phyloP scores from a whole-genome alignment of 345 rosid species.

The Lumnitzera racemosa region DNA sequence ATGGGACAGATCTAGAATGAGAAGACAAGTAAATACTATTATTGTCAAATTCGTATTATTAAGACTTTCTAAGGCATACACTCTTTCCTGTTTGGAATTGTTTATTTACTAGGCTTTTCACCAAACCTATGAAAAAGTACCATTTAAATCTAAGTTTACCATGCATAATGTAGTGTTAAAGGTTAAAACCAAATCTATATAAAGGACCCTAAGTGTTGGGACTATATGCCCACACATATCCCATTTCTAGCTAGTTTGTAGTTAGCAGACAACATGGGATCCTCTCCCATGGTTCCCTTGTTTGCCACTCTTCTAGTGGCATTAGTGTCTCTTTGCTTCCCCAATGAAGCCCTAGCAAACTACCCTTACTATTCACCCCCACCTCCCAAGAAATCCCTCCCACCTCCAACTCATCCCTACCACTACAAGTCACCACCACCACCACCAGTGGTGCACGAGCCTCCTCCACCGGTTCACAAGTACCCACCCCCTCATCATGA shows the following conservation, averaged over 20 bases:
- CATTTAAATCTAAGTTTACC: too few species aligned
- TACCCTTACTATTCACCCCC: conserved; percentile 32
- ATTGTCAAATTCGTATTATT: too few species aligned
- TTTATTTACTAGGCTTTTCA: too few species aligned
- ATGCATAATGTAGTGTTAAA: background rate
- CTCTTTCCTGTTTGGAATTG: too few species aligned
- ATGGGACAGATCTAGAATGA: too few species aligned
- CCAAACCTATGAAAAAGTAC: too few species aligned
- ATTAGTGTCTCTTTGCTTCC: conserved; percentile 36
- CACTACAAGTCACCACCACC: conserved; percentile 25
- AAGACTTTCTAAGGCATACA: too few species aligned
- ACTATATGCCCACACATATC: conserved; percentile 22
- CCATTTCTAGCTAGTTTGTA: conserved; percentile 5
- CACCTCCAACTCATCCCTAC: conserved; percentile 18
- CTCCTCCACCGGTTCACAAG: conserved; percentile 9
- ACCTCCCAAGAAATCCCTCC: conserved; percentile 20
- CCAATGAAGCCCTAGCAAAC: conserved; percentile 29
- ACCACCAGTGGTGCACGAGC: conserved; percentile 4
- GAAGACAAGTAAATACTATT: too few species aligned
- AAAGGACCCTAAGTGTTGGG: conserved; percentile 25
- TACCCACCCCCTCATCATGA: background rate
- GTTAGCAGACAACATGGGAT: conserved; percentile 28
- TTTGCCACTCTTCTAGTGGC: conserved; percentile 36
- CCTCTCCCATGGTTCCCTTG: conserved; percentile 37
- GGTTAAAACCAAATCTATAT: conserved; percentile 42